Conservation (phyloP, 1,284 basidiomycete genomes). For the Entoloma clypeatum region DNA sequence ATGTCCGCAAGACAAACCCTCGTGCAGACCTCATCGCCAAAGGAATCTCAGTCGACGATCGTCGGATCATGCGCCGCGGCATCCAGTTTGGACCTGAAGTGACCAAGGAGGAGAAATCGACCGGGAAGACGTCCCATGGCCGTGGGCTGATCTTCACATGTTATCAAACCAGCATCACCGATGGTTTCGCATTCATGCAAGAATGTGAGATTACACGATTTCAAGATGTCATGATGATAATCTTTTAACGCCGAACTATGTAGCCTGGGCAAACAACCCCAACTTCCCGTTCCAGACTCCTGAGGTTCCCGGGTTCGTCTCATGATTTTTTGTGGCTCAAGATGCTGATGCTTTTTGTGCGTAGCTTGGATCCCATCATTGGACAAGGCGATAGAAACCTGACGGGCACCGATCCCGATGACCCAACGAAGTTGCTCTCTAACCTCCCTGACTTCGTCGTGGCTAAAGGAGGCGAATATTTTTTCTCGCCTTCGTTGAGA, state of each 20-base stretch:
- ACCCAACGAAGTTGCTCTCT: conserved; percentile 12
- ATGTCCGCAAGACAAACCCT: conserved; percentile 22
- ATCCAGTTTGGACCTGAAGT: conserved; percentile 15
- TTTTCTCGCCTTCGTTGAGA: conserved; percentile 26
- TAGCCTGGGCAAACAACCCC: conserved; percentile 13
- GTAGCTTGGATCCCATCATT: conserved; percentile 22
- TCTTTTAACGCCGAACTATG: neutral
- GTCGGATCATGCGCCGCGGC: conserved; percentile 16
- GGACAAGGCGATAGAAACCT: conserved; percentile 21
- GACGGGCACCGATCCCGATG: conserved; percentile 14
- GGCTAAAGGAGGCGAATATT: conserved; percentile 24
- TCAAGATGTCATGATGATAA: neutral
- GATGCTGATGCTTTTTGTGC: too few species aligned
- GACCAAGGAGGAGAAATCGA: conserved; percentile 3
- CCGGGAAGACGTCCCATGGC: conserved; percentile 7
- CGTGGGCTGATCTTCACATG: conserved; percentile 18
- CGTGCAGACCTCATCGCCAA: conserved; percentile 9
- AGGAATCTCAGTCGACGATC: conserved; percentile 15
- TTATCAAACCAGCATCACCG: conserved; percentile 20
- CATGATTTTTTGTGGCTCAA: too few species aligned
- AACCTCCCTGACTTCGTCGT: conserved; percentile 20
- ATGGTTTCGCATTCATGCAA: conserved; percentile 18
- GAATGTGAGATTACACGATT: neutral
- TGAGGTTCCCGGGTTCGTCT: conserved; percentile 14
- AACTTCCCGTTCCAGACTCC: conserved; percentile 15